phyloP scores from a whole-genome alignment of 306 rosid genomes.

The Senna siamea region DNA sequence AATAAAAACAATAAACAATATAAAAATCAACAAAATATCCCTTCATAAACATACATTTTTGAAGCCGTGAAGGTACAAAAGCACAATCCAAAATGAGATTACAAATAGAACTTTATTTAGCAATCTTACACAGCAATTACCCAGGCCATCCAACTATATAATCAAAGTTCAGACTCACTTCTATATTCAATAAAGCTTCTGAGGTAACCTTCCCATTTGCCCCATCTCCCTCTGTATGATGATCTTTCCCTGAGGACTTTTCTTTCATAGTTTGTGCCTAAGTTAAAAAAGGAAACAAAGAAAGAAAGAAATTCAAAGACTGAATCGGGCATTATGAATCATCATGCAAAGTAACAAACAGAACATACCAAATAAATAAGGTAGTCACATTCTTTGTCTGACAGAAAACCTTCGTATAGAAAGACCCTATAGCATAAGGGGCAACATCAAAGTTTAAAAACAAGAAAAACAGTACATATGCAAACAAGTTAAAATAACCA shows the following conservation, averaged over 20 bases:
- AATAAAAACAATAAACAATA: not conserved
- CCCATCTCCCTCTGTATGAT: conserved; percentile 30
- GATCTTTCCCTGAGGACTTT: conserved; percentile 44
- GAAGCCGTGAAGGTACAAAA: conserved; percentile 13
- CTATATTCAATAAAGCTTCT: conserved; percentile 41
- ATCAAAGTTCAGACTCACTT: conserved; percentile 48
- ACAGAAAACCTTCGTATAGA: conserved; percentile 62
- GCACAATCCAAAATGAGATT: conserved; percentile 18
- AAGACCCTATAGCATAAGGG: conserved; percentile 63
- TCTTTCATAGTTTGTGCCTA: conserved; percentile 54
- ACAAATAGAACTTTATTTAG: too few species aligned
- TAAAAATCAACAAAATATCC: conserved; percentile 9
- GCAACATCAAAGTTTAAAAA: conserved; percentile 32
- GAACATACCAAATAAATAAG: conserved; percentile 71
- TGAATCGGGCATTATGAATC: conserved; percentile 16
- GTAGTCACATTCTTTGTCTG: conserved; percentile 80
- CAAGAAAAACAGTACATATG: not conserved
- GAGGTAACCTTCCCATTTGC: conserved; percentile 29
- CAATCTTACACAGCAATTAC: not conserved
- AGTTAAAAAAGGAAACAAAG: conserved; percentile 8
- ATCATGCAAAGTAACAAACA: conserved; percentile 25
- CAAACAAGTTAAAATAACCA: not conserved
- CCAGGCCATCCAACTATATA: conserved; percentile 28
- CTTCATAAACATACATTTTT: not conserved
- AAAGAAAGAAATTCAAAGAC: conserved; percentile 28